Percentiles rank a stretch among this genome's conserved stretches.
phyloP scores from a whole-genome alignment of 768 basidiomycete species.

The Lactarius pseudohatsudake region DNA sequence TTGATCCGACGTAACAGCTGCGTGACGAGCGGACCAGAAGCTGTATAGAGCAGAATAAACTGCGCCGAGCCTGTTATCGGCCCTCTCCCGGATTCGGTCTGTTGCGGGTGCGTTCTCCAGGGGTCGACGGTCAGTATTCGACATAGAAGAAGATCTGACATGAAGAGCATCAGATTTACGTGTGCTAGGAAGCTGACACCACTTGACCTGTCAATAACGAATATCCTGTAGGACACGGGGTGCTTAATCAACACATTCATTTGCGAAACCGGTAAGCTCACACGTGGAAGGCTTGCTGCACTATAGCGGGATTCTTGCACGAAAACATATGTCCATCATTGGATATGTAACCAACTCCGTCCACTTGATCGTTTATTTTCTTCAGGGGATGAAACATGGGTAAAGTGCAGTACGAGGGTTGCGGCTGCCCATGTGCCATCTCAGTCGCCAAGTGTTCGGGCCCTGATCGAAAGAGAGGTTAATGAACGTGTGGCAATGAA shows the following conservation, averaged over 20 bases:
- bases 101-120: slow-evolving; percentile 5
- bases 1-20: neutral
- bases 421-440: slow-evolving; percentile 41
- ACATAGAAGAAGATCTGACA: neutral
- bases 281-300: slow-evolving; percentile 62
- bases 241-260: neutral
- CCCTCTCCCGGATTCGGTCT: neutral
- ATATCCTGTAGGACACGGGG: slow-evolving; percentile 37
- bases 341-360: slow-evolving; percentile 49
- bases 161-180: neutral
- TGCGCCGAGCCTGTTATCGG: neutral
- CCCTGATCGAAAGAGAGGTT: slow-evolving; percentile 37
- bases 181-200: neutral
- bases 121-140: slow-evolving; percentile 38
- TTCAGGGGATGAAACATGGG: slow-evolving; percentile 51
- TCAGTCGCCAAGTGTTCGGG: slow-evolving; percentile 45
- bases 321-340: slow-evolving; percentile 55
- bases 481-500: neutral
- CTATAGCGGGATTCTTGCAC: slow-evolving; percentile 54
- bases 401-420: slow-evolving; percentile 55
- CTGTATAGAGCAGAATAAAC: neutral
- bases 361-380: slow-evolving; percentile 33
- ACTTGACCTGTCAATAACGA: slow-evolving; percentile 54
- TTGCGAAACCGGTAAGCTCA: slow-evolving; percentile 35
- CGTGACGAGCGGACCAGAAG: neutral